Evolutionary conservation across 1,284 basidiomycete species (phyloP).

Genomic region (Ceratobasidium sp.): DNA sequence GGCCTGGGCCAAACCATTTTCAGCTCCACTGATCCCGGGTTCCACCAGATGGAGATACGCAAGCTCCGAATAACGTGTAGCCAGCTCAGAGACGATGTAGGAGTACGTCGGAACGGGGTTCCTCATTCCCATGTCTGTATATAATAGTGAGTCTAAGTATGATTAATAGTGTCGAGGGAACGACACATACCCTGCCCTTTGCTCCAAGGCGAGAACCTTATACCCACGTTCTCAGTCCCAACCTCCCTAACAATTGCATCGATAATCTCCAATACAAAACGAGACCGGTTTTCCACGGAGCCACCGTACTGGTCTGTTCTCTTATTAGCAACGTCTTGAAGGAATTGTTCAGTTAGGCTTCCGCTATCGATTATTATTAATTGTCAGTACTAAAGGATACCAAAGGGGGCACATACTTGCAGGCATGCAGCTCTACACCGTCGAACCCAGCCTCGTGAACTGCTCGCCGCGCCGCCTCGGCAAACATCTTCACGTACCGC

Average conservation of each 20-base stretch:
- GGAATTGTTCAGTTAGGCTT: slow-evolving; percentile 53
- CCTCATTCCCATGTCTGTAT: slow-evolving; percentile 41
- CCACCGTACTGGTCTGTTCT: slow-evolving; percentile 57
- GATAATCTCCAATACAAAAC: slow-evolving; percentile 51
- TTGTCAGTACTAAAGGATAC: not conserved
- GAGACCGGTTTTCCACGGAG: no score
- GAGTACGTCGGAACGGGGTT: slow-evolving; percentile 53
- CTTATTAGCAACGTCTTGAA: slow-evolving; percentile 50
- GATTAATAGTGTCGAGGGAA: not conserved
- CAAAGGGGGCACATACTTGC: slow-evolving; percentile 36
- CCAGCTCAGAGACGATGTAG: slow-evolving; percentile 45
- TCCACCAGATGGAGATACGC: slow-evolving; percentile 23
- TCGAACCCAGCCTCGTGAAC: slow-evolving; percentile 54
- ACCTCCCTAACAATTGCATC: slow-evolving; percentile 49
- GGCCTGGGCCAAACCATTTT: slow-evolving; percentile 42
- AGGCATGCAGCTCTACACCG: slow-evolving; percentile 55
- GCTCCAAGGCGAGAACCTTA: slow-evolving; percentile 45
- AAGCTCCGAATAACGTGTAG: slow-evolving; percentile 58
- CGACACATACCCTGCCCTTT: slow-evolving; percentile 44
- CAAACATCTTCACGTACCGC: slow-evolving; percentile 49
- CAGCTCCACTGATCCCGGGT: slow-evolving; percentile 48
- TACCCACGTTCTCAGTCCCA: slow-evolving; percentile 50
- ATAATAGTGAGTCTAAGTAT: not conserved
- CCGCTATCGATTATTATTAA: not conserved
- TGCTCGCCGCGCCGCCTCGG: slow-evolving; percentile 51